A percentile compares a stretch with the other conserved stretches of the same genome.
phyloP scores from a whole-genome alignment of 2,329 filamentous ascomycete species.

The Aspergillus novofumigatus region DNA sequence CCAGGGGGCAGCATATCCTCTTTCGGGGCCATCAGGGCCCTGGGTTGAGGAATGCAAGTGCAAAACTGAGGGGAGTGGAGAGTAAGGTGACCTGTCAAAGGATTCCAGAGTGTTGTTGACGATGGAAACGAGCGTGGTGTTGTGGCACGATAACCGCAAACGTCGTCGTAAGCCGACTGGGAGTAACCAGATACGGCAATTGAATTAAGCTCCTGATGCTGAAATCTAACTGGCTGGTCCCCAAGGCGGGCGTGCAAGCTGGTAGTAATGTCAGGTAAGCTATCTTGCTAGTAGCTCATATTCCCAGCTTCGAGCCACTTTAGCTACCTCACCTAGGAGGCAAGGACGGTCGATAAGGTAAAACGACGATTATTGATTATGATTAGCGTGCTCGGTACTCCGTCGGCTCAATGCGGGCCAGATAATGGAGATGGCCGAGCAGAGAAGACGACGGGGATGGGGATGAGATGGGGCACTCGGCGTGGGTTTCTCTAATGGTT shows the following conservation, averaged over 20 bases:
- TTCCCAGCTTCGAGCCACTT: background rate
- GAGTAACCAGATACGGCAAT: slow-evolving; percentile 14
- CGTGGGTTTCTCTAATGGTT: background rate
- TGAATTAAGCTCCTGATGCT: slow-evolving; percentile 14
- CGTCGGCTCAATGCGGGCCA: background rate
- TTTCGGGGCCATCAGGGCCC: slow-evolving; percentile 38
- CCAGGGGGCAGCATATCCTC: slow-evolving; percentile 39
- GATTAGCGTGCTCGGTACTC: background rate
- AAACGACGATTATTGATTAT: background rate
- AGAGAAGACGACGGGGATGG: background rate
- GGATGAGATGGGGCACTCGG: background rate
- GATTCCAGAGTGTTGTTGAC: slow-evolving; percentile 1
- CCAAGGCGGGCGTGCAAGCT: background rate
- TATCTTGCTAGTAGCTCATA: background rate
- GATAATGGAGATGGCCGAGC: background rate
- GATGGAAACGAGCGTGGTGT: slow-evolving; percentile 1
- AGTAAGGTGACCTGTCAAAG: background rate
- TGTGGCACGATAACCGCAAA: slow-evolving; percentile 7
- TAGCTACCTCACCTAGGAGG: background rate
- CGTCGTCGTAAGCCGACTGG: slow-evolving; percentile 12
- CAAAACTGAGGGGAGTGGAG: slow-evolving; percentile 4
- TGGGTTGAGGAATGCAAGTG: slow-evolving; percentile 30
- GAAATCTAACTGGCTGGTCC: background rate
- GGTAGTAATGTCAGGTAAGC: background rate
- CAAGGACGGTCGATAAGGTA: background rate